Evolutionary conservation across 345 rosid genomes (phyloP), one percentile per base, ranked within the genome.

Genomic region (Conringia planisiliqua): DNA sequence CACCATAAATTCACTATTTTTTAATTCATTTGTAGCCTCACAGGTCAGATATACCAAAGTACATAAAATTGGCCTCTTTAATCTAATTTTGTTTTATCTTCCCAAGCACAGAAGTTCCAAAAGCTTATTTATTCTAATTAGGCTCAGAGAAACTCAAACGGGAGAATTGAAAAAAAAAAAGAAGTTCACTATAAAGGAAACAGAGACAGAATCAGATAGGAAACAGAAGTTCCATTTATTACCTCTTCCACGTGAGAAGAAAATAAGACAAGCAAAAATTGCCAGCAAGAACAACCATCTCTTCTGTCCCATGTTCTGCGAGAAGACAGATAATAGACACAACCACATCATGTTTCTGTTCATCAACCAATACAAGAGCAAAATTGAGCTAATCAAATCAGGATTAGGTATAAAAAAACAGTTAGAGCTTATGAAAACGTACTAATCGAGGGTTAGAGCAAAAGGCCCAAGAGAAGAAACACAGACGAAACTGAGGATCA

Each of bases 161-260:
- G 35, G 39, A 56, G 40, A 42, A 30, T 12, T 2, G 2, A 42
- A 44, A 70, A 46, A 46, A 42, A 44, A 70, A 46, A 46, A 29
- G 4, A 33, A 58, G 47, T 58, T 33, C 4, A 10, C 11, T 11
- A 57, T 11, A 59, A 35, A 60, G 47, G 71, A 44, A 47, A 66
- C 36, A 75, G n/a, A 62, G n/a, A 51, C 3, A 22, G 0, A 51
- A 24, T 18, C 29, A 72, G 16, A 52, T 30, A 63, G 42, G 70
- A 54, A 46, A 74, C 14, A 74, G 11, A 43, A 57, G 30, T 59
- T 32, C 13, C 55, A 32, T n/a, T 24, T 10, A 71, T 27, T 35
- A 89, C 90, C 91, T 87, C 86, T 87, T 8, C 78, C 84, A 62
- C 47, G 3, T 43, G 86, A 80, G 59, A 58, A 66, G 22, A 27